Base-by-base conservation (phyloP, 2,329 filamentous ascomycete species). In the Clonostachys byssicola region DNA sequence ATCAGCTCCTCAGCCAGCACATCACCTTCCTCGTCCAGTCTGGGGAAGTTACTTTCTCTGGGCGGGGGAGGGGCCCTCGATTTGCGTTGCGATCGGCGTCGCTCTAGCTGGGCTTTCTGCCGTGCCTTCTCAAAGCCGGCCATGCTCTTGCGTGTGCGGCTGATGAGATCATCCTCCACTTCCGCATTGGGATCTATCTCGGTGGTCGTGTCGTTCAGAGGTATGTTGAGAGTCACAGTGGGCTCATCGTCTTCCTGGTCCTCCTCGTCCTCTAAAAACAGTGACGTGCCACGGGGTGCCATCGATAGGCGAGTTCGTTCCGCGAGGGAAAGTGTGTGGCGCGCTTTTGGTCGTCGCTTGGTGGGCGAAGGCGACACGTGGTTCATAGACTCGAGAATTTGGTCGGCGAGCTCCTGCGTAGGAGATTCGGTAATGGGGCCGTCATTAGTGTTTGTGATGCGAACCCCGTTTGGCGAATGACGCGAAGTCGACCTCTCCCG, bases 251-350 rank as follows among this genome's bases (percentile, higher is more conserved):
- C 51, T n/a, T 55, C 51, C 20, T 61, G 59, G 1, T 56, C 48
- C 33, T 64, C 63, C 6, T 65, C 59, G 4, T 60, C 59, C 2
- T 67, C 57, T 1, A 62, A 53, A 38, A 63, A 63, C 2, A 57
- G 54, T 13, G 59, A 60, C 2, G 81, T 77, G 42, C 80, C 71
- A 4, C 83, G 74, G 1, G 47, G 47, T 12, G 85, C 81, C 83
- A 96, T 92, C 16, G 89, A 91, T 46, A 90, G 75, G 16, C 88
- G 82, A 1, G 92, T 95, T 43, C 91, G 85, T 59, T 95, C 90
- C 5, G 86, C 78, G 1, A 94, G 75, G 0, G 85, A 84, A 9
- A 86, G 65, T 0, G 74, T 77, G 44, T 81, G 80, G 0, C 80
- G 72, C 0, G 70, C 66, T 48, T 71, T 76, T 30, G 23, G 23